These are phyloP conservation scores for Rubia peregrina DNA, from an alignment of 305 asterid genomes.

Conservation along the genomic window DNA sequence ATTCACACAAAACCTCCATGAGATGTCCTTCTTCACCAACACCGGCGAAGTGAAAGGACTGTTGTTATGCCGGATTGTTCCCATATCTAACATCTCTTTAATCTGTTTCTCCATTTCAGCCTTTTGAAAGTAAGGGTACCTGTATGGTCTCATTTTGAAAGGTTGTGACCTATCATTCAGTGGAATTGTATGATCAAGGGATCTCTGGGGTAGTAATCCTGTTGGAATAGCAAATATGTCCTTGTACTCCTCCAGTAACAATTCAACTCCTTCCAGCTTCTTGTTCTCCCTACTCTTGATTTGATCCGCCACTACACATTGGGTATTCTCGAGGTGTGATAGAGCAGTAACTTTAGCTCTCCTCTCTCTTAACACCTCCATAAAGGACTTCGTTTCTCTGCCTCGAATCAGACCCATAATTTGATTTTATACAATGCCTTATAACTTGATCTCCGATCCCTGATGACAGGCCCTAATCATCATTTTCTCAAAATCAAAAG, in stretches of 20 bases:
- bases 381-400: not conserved
- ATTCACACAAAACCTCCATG: not conserved
- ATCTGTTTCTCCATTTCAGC: not conserved
- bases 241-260: not conserved
- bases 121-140: not conserved
- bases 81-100: not conserved
- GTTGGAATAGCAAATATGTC: not conserved
- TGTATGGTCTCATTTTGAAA: not conserved
- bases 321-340: too few relatives aligned
- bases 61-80: not conserved
- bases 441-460: not conserved
- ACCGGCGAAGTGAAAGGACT: not conserved
- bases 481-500: not conserved
- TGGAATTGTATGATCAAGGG: not conserved
- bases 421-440: not conserved
- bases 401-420: not conserved
- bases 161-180: not conserved
- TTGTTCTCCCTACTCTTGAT: too few relatives aligned
- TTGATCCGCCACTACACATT: too few relatives aligned
- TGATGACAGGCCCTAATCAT: not conserved
- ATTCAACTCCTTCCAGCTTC: too few relatives aligned
- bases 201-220: not conserved
- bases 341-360: too few relatives aligned
- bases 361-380: too few relatives aligned
- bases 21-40: not conserved